These are phyloP conservation scores for Coffea canephora DNA, from an alignment of 257 asterid genomes.

Conservation along the genomic window DNA sequence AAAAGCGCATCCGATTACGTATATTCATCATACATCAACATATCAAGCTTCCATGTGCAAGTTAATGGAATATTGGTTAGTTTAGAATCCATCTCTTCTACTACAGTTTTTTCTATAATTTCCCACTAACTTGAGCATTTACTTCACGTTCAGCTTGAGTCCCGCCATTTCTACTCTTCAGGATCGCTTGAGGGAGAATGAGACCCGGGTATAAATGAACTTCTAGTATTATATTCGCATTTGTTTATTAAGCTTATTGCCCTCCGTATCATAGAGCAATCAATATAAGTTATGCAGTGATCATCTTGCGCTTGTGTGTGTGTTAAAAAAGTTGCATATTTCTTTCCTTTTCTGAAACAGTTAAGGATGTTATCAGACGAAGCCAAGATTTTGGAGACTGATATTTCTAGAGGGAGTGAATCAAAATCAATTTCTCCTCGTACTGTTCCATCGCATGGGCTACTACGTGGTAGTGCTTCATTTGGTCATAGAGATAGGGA, in stretches of 20 bases:
- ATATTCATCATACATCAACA: slow-evolving; percentile 89
- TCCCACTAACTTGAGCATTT: slow-evolving; percentile 21
- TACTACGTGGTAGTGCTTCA: slow-evolving; percentile 42
- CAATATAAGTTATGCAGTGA: background rate
- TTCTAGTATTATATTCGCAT: background rate
- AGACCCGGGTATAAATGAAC: slow-evolving; percentile 58
- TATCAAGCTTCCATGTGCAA: slow-evolving; percentile 99
- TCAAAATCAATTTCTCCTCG: slow-evolving; percentile 54
- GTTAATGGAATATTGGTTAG: slow-evolving; percentile 90
- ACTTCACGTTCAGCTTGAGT: slow-evolving; percentile 61
- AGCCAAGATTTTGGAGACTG: slow-evolving; percentile 60
- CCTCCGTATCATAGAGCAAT: background rate
- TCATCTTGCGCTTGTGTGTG: background rate
- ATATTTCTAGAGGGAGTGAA: slow-evolving; percentile 41
- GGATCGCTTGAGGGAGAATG: slow-evolving; percentile 88
- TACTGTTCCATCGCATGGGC: slow-evolving; percentile 46
- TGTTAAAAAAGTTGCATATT: background rate
- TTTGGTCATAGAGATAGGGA: slow-evolving; percentile 58
- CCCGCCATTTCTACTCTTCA: slow-evolving; percentile 88
- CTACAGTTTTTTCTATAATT: slow-evolving; percentile 1
- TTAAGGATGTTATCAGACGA: slow-evolving; percentile 68
- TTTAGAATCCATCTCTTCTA: background rate
- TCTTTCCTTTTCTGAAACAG: slow-evolving; percentile 41
- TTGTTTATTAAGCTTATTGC: background rate
- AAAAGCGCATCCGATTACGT: slow-evolving; percentile 82